These are phyloP conservation scores for Kluyveromyces sp. DNA, from an alignment of 1,139 yeast genomes.

Conservation along the genomic window DNA sequence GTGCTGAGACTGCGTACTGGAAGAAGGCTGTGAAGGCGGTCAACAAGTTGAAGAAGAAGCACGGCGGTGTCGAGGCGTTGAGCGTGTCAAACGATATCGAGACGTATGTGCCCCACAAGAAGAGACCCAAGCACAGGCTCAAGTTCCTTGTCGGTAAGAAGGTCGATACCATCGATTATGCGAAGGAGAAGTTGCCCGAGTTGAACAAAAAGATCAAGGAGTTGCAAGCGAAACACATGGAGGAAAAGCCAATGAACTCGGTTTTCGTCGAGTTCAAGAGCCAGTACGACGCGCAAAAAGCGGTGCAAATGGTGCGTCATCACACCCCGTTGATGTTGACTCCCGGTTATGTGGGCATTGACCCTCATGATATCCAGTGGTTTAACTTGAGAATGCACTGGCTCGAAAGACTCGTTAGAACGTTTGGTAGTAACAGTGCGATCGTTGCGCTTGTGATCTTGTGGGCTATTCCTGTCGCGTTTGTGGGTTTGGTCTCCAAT, in stretches of 20 bases:
- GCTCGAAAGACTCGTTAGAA: conserved; percentile 71
- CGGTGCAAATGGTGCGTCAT: conserved; percentile 71
- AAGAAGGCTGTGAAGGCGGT: conserved; percentile 57
- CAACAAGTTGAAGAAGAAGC: conserved; percentile 42
- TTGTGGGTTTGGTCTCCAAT: conserved; percentile 89
- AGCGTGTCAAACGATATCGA: conserved; percentile 46
- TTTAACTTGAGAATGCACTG: conserved; percentile 71
- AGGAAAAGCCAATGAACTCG: conserved; percentile 42
- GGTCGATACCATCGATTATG: conserved; percentile 74
- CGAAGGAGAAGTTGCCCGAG: conserved; percentile 57
- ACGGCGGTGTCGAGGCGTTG: conserved; percentile 20
- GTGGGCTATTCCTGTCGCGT: conserved; percentile 95
- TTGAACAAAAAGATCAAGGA: conserved; percentile 57
- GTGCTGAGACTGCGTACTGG: conserved; percentile 54
- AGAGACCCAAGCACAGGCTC: conserved; percentile 65
- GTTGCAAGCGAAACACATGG: conserved; percentile 51
- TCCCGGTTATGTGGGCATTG: conserved; percentile 59
- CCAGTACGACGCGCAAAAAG: conserved; percentile 82
- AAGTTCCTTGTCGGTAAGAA: conserved; percentile 69
- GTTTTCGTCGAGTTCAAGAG: conserved; percentile 82
- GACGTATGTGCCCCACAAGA: conserved; percentile 65
- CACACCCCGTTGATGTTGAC: conserved; percentile 56
- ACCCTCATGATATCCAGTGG: conserved; percentile 85
- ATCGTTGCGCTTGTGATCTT: conserved; percentile 61
- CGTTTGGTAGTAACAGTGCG: conserved; percentile 49